Evolutionary conservation across 2,329 filamentous ascomycete genomes (phyloP), one percentile per base, ranked within the genome.

Genomic region (Alternaria arborescens): DNA sequence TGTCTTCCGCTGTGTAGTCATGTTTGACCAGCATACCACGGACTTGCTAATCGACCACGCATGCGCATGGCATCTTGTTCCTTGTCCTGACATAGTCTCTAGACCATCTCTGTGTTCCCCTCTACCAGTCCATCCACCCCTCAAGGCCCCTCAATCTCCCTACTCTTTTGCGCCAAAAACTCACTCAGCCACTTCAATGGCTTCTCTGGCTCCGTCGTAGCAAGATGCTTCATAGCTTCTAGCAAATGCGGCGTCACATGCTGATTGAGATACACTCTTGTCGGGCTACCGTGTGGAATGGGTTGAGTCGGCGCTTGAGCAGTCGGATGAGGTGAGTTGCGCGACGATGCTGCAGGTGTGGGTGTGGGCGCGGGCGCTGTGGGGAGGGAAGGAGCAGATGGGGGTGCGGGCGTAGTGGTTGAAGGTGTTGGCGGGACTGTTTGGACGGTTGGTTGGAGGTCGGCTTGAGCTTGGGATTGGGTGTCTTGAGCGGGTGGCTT

Each of bases 211-310:
- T 84, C 82, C 52, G 79, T 72, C n/a, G 79, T 78, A 18, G 79
- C 82, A 47, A 84, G 61, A 71, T 82, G 80, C 74, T 84, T 85
- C 82, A 84, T 84, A 6, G 80, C 83, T 69, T 85, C 83, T 42
- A 85, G 71, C 69, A 84, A 65, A 71, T 84, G 78, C 55, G 82
- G 83, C 43, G 82, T 85, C 34, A 84, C 77, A 65, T 83, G 75
- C 67, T 79, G 75, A 62, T 84, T 85, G 64, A 85, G 67, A 65
- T 83, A 84, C 47, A 83, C 79, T 11, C 83, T 71, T 26, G 82
- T 83, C 1, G 82, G 80, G 24, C 79, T 80, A 7, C 83, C 83
- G 62, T 85, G 82, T 20, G 81, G 76, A 40, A 80, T 80, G 20
- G 82, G 71, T 24, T 77, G 71, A 16, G 71, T 66, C 3, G 77